Evolutionary conservation across 176 grass and related monocot species (phyloP).

Genomic region (Bolboschoenus planiculmis): DNA sequence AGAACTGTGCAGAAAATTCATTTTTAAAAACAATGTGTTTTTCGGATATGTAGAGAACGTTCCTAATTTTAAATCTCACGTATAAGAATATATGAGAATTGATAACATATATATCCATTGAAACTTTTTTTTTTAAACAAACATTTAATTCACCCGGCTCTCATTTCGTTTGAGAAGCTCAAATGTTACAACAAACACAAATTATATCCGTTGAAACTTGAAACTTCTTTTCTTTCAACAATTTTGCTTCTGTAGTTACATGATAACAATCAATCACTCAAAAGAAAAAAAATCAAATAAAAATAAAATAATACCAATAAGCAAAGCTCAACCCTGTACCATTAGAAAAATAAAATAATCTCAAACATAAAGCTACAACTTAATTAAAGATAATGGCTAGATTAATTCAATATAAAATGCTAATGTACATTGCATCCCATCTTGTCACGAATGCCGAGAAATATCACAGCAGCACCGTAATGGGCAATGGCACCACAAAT

Average conservation of each 20-base stretch:
- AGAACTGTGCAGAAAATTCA: neutral
- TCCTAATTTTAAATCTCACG: neutral
- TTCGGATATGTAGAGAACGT: no score
- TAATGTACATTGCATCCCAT: slow-evolving; percentile 33
- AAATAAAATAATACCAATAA: neutral
- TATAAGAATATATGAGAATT: neutral
- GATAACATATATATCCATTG: no score
- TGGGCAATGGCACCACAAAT: slow-evolving; percentile 83
- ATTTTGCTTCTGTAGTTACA: slow-evolving; percentile 2
- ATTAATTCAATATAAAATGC: neutral
- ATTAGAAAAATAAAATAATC: slow-evolving; percentile 1
- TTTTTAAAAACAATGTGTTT: neutral
- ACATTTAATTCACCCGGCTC: no score
- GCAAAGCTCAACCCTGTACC: neutral
- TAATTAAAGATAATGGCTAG: neutral
- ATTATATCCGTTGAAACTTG: neutral
- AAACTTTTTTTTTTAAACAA: no score
- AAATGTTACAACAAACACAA: neutral
- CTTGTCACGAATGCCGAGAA: slow-evolving; percentile 53
- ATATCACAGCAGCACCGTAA: slow-evolving; percentile 64
- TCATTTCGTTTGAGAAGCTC: neutral
- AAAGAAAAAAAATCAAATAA: neutral
- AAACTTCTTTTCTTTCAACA: neutral
- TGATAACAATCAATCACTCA: neutral
- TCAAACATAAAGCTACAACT: neutral